Conservation (phyloP, 2,329 filamentous ascomycete genomes). For the Fusarium palustre region DNA sequence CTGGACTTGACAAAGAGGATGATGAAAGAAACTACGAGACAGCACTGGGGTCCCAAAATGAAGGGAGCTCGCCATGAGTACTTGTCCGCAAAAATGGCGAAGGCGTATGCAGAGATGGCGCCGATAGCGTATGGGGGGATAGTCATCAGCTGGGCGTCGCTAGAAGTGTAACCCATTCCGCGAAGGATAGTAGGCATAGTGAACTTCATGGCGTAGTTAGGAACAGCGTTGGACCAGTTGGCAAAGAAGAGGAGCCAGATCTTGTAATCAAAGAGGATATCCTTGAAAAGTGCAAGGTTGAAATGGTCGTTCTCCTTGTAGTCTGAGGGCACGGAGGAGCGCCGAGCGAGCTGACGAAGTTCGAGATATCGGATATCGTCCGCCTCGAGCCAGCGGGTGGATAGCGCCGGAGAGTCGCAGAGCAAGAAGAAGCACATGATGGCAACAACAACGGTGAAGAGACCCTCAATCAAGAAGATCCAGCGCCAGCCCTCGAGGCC, state of each 20-base stretch:
- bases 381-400: slow-evolving; percentile 18
- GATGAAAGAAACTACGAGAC: slow-evolving; percentile 14
- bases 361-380: slow-evolving; percentile 22
- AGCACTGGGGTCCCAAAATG: slow-evolving; percentile 19
- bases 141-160: slow-evolving; percentile 47
- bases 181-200: slow-evolving; percentile 55
- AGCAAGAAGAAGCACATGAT: slow-evolving; percentile 20
- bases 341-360: slow-evolving; percentile 4
- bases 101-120: slow-evolving; percentile 18
- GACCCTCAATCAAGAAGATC: slow-evolving; percentile 24
- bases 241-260: slow-evolving; percentile 57
- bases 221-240: slow-evolving; percentile 57
- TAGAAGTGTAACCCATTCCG: slow-evolving; percentile 55
- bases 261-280: slow-evolving; percentile 61
- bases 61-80: slow-evolving; percentile 23
- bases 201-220: slow-evolving; percentile 52
- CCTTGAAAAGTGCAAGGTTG: slow-evolving; percentile 43
- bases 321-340: slow-evolving; percentile 4
- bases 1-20: slow-evolving; percentile 19
- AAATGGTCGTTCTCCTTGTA: slow-evolving; percentile 24
- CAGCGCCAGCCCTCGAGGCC: slow-evolving; percentile 33
- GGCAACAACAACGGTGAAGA: slow-evolving; percentile 21
- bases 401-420: slow-evolving; percentile 9
- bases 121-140: slow-evolving; percentile 22
- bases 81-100: slow-evolving; percentile 23